Evolutionary conservation across 1,139 yeast genomes (phyloP).

Genomic region (Pichia sp.): DNA sequence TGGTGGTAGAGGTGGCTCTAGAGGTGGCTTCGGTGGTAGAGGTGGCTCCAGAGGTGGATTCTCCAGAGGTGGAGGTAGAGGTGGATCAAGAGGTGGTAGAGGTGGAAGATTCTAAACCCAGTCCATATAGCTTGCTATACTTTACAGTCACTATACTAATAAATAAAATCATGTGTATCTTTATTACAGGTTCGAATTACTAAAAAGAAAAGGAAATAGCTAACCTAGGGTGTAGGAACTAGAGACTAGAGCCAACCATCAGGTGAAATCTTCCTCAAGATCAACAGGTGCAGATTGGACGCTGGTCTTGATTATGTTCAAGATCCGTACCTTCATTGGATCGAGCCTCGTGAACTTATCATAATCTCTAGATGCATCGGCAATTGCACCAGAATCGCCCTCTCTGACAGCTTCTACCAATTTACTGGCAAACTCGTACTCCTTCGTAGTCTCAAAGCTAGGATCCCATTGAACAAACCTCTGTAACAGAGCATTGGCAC

Average conservation of each 20-base stretch:
- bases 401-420: constrained; percentile 66
- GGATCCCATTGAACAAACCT: constrained; percentile 69
- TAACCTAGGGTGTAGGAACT: too few species aligned
- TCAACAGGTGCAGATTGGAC: constrained; percentile 24
- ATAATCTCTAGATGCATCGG: constrained; percentile 70
- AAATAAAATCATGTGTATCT: too few species aligned
- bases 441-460: constrained; percentile 72
- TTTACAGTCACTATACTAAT: too few species aligned
- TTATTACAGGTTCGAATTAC: too few species aligned
- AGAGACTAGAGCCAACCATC: too few species aligned
- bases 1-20: constrained; percentile 14
- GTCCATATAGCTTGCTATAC: too few species aligned
- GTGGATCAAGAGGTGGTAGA: too few species aligned
- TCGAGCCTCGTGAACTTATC: constrained; percentile 89
- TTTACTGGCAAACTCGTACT: constrained; percentile 57
- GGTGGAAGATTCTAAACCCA: too few species aligned
- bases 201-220: too few species aligned
- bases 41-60: too few species aligned
- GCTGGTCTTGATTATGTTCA: constrained; percentile 79
- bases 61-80: too few species aligned
- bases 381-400: constrained; percentile 72
- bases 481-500: constrained; percentile 67
- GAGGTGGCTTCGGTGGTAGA: constrained; percentile 19
- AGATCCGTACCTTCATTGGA: constrained; percentile 83
- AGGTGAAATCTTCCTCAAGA: constrained; percentile 34